A percentile compares a stretch with the other conserved stretches of the same genome.
phyloP scores from a whole-genome alignment of 2,329 filamentous ascomycete genomes.

The Microsporum audouinii region DNA sequence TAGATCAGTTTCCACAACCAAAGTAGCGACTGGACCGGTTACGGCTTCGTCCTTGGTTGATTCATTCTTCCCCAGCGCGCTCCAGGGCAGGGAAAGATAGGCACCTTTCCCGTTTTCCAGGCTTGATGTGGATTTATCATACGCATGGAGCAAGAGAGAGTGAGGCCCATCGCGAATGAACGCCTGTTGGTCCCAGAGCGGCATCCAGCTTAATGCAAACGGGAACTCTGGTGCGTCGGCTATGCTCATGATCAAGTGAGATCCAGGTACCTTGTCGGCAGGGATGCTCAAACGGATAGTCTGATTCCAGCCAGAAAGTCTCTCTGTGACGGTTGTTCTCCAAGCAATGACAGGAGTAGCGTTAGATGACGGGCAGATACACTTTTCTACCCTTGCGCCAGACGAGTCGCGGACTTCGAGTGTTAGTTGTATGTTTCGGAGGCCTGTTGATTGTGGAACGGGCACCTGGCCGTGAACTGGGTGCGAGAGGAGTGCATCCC shows the following conservation, averaged over 20 bases:
- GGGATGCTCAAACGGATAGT: slow-evolving; percentile 71
- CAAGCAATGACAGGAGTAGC: slow-evolving; percentile 68
- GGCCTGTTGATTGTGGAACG: slow-evolving; percentile 51
- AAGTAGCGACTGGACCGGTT: slow-evolving; percentile 66
- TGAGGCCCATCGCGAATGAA: slow-evolving; percentile 81
- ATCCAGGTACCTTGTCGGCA: slow-evolving; percentile 65
- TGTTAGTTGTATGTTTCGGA: slow-evolving; percentile 73
- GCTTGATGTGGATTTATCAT: slow-evolving; percentile 81
- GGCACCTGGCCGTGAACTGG: slow-evolving; percentile 72
- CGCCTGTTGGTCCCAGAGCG: slow-evolving; percentile 81
- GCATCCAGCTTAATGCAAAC: slow-evolving; percentile 86
- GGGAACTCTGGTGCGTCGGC: slow-evolving; percentile 77
- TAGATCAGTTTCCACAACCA: slow-evolving; percentile 71
- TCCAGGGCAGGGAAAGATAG: slow-evolving; percentile 78
- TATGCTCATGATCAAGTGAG: slow-evolving; percentile 81
- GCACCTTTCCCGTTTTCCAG: slow-evolving; percentile 63
- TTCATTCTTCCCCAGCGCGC: slow-evolving; percentile 53
- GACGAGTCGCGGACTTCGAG: slow-evolving; percentile 71
- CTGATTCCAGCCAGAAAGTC: slow-evolving; percentile 76
- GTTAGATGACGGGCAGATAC: slow-evolving; percentile 79
- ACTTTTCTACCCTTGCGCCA: slow-evolving; percentile 75
- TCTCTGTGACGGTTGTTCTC: slow-evolving; percentile 69
- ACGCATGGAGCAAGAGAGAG: slow-evolving; percentile 70
- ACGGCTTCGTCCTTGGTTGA: slow-evolving; percentile 60
- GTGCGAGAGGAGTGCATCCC: slow-evolving; percentile 52